Base-by-base conservation (phyloP, 129 eudicot genomes). In the Pittosporum tobira region DNA sequence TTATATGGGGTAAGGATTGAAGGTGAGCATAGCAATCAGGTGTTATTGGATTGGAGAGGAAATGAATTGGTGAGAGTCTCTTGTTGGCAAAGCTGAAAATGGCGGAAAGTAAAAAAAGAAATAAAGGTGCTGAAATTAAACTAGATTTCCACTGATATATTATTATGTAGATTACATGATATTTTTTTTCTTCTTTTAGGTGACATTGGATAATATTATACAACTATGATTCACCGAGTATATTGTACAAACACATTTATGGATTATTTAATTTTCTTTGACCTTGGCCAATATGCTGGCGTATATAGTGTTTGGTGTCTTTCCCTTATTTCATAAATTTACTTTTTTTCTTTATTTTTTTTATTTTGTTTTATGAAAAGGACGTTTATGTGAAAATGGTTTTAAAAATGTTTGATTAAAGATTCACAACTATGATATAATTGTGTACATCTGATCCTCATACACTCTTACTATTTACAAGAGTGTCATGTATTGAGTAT, bases 21-120 rank as follows among this genome's bases (percentile, higher is more conserved):
- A 61, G 84, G 87, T 16, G 64, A 61, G n/a, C 19, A 42, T 51
- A 61, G 57, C 58, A 77, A 84, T 76, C 79, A 84, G 61, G 63
- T 77, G 79, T 81, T 77, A 34, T 25, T 84, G 69, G 70, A 73
- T 66, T 83, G 93, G 83, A 79, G 70, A 40, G 83, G 71, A 18
- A 62, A 19, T 56, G 62, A 75, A 19, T 42, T 79, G 61, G 81
- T 79, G 40, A 79, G 67, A 50, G 67, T 83, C 27, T 83, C 59
- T 31, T 52, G 59, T 65, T 83, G 85, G 61, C 45, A 55, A 19
- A 30, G 16, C 61, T 19, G 34, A 55, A 2, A 18, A 18, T 13
- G 31, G 22, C 1, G 8, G 82, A 46, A 19, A 44, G 15, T 40
- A n/a, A 36, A 10, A 9, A 43, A 18, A 26, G 21, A 51, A 51